Base-by-base conservation (phyloP, 2,329 filamentous ascomycete genomes). In the Aureobasidium melanogenum region DNA sequence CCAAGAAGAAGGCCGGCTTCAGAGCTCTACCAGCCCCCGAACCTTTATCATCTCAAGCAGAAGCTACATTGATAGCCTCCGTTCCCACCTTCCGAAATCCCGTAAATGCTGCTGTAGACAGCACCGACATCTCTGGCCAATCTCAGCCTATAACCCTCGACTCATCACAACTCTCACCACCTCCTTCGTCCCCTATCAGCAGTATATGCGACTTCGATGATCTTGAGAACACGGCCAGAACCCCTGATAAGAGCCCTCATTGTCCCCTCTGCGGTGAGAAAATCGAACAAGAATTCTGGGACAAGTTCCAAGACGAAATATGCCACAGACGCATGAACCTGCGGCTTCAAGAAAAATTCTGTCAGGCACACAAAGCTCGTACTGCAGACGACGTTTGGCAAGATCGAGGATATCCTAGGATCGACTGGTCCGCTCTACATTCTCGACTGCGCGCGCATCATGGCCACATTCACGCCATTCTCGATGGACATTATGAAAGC, bases 241-340 rank as follows among this genome's bases (percentile, higher is more conserved):
- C 26, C 12, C 19, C 26, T 9, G 44, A 39, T 26, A 30, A 30
- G 19, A 19, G 47, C 41, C 30, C 32, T 44, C 63, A 66, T 32
- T 74, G 72, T 62, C 72, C 72, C 9, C 70, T 73, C 60, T 74
- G 72, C 62, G 63, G 67, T 19, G 67, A 69, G 57, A 66, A 67
- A 24, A 71, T 73, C 17, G 60, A 63, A 7, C 60, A 32, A 41
- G 65, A 12, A 34, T 71, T 19, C 60, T 65, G 44, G 34, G 69
- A 72, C 56, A 67, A 70, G 22, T 74, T 71, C 55, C 67, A 72
- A 55, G 67, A 68, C 47, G 55, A 66, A 17, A 62, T 65, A 26
- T 62, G 62, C 17, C 65, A 66, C 22, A 62, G 63, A 24, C 60
- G 64, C 10, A 65, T 70, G 65, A 69, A 60, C 26, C 67, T 69